phyloP scores from a whole-genome alignment of 2,329 filamentous ascomycete genomes.

The Fonsecaea pedrosoi region DNA sequence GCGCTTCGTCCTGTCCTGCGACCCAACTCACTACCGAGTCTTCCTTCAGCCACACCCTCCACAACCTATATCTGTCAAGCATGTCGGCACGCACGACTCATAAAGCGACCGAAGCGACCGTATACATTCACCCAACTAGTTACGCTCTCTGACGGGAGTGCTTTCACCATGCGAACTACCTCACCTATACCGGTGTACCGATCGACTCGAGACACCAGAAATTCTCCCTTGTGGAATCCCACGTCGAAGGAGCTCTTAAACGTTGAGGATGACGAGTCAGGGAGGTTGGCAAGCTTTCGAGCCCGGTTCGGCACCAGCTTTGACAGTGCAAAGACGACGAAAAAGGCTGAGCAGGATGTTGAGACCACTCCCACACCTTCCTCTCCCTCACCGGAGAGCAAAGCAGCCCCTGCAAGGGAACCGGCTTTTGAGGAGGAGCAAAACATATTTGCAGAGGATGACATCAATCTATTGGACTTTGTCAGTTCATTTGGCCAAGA shows the following conservation, averaged over 20 bases:
- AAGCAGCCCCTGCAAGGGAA: conserved; percentile 49
- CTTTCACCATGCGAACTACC: conserved; percentile 65
- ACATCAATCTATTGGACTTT: conserved; percentile 65
- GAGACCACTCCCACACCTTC: conserved; percentile 38
- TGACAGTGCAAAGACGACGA: conserved; percentile 62
- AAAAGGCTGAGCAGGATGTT: conserved; percentile 39
- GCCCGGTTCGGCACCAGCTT: conserved; percentile 82
- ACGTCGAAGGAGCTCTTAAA: conserved; percentile 79
- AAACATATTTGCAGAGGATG: conserved; percentile 54
- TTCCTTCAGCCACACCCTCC: conserved; percentile 32
- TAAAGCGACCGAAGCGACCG: conserved; percentile 85
- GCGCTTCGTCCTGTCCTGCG: conserved; percentile 39
- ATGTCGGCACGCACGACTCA: conserved; percentile 80
- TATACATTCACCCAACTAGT: conserved; percentile 98
- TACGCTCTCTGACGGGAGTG: conserved; percentile 87
- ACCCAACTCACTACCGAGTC: conserved; percentile 33
- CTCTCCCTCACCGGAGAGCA: conserved; percentile 38
- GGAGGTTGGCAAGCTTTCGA: conserved; percentile 84
- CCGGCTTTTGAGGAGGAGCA: conserved; percentile 54
- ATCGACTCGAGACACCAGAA: conserved; percentile 81
- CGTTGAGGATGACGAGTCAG: conserved; percentile 94
- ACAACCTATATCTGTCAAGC: conserved; percentile 61
- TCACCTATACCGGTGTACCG: conserved; percentile 64
- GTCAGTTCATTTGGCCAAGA: conserved; percentile 59
- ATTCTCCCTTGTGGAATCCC: conserved; percentile 91